Percentiles rank a stretch among this genome's conserved stretches.
phyloP scores from a whole-genome alignment of 1,139 yeast genomes.

The Kodamaea sp. region DNA sequence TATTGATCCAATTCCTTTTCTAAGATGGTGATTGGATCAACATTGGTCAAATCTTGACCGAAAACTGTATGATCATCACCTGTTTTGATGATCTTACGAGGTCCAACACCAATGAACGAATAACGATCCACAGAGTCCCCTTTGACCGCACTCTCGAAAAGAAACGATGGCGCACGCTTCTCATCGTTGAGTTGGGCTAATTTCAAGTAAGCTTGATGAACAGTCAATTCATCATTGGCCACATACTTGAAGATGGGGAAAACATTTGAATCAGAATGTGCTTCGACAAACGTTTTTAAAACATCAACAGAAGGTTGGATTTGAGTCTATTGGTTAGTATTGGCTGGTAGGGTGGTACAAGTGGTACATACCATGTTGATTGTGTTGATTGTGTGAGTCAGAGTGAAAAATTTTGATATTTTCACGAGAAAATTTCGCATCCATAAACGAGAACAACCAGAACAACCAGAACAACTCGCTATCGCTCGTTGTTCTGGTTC shows the following conservation, averaged over 20 bases:
- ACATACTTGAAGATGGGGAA: conserved; percentile 79
- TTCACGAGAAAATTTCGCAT: no score
- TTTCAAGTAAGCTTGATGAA: conserved; percentile 85
- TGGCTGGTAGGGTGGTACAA: background rate
- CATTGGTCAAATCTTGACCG: conserved; percentile 37
- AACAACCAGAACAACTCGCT: no score
- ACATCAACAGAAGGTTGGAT: conserved; percentile 63
- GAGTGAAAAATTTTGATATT: background rate
- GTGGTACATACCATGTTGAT: background rate
- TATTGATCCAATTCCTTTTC: conserved; percentile 67
- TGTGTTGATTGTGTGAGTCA: background rate
- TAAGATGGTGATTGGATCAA: conserved; percentile 74
- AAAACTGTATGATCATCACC: conserved; percentile 47
- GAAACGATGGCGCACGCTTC: conserved; percentile 64
- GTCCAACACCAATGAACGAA: conserved; percentile 85
- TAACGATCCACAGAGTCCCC: conserved; percentile 89
- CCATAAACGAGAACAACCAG: no score
- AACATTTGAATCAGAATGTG: conserved; percentile 50
- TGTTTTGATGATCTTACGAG: conserved; percentile 75
- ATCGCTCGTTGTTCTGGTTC: no score
- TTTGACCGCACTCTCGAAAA: conserved; percentile 83
- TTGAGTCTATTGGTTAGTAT: conserved; percentile 24
- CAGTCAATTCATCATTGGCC: conserved; percentile 75
- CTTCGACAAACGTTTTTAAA: conserved; percentile 41
- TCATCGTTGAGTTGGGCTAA: conserved; percentile 66